Evolutionary conservation across 345 rosid genomes (phyloP).

Genomic region (Laguncularia racemosa): DNA sequence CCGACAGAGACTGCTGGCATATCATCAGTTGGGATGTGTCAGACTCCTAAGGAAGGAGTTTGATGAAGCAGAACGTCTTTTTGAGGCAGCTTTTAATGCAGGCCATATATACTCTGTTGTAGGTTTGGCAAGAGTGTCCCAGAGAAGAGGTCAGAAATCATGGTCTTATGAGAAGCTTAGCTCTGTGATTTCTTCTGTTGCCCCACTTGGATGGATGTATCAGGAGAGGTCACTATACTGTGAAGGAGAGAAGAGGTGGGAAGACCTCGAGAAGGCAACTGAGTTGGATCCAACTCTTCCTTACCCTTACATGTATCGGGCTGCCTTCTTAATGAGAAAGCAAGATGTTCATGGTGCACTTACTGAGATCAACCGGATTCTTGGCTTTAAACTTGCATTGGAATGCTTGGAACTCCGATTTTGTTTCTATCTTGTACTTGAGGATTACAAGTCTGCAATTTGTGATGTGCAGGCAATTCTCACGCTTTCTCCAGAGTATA

Average conservation of each 20-base stretch:
- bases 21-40: conserved; percentile 87
- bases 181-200: conserved; percentile 59
- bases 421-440: conserved; percentile 85
- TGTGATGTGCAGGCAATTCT: conserved; percentile 95
- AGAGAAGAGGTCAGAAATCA: conserved; percentile 51
- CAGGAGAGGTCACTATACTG: conserved; percentile 88
- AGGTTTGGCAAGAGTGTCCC: conserved; percentile 81
- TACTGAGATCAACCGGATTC: conserved; percentile 73
- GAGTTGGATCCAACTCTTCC: conserved; percentile 84
- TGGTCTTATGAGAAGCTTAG: conserved; percentile 74
- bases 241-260: conserved; percentile 70
- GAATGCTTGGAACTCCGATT: conserved; percentile 98
- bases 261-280: conserved; percentile 87
- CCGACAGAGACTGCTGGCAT: conserved; percentile 66
- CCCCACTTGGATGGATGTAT: conserved; percentile 90
- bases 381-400: conserved; percentile 87
- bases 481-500: conserved; percentile 76
- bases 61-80: conserved; percentile 64
- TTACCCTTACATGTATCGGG: conserved; percentile 92
- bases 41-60: conserved; percentile 78
- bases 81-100: conserved; percentile 53
- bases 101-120: conserved; percentile 76
- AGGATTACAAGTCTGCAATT: conserved; percentile 75
- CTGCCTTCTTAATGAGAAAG: conserved; percentile 73
- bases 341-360: conserved; percentile 74